phyloP scores from a whole-genome alignment of 169 alveolate genomes.

The Cryptosporidium viatorum region DNA sequence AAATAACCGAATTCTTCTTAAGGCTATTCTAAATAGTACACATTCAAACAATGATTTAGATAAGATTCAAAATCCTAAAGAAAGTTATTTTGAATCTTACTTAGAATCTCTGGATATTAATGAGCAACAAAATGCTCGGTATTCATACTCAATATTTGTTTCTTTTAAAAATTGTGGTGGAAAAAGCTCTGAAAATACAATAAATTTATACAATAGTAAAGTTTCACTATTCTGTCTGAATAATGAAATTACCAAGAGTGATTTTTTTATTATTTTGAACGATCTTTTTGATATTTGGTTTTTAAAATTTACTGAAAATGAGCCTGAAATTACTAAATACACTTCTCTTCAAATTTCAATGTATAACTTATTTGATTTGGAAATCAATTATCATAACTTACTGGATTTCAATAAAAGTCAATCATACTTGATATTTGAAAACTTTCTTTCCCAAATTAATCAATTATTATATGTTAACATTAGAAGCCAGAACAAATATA shows the following conservation, averaged over 20 bases:
- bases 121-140: background rate
- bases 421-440: background rate
- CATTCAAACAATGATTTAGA: background rate
- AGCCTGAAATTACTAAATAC: background rate
- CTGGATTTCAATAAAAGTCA: background rate
- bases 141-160: constrained; percentile 22
- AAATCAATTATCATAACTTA: constrained; percentile 1
- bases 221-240: constrained; percentile 24
- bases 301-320: background rate
- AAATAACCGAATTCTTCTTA: background rate
- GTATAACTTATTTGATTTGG: constrained; percentile 15
- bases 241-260: constrained; percentile 4
- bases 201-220: constrained; percentile 16
- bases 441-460: constrained; percentile 12
- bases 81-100: background rate
- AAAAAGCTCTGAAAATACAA: background rate
- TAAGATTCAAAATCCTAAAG: background rate
- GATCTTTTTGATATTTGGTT: constrained; percentile 45
- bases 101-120: background rate
- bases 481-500: constrained; percentile 20
- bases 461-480: background rate
- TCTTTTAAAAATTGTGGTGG: constrained; percentile 27
- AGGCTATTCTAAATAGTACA: background rate
- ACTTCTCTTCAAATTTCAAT: constrained; percentile 8
- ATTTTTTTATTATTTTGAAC: constrained; percentile 40